Evolutionary conservation across 148 eudicot species (phyloP), one percentile per base, ranked within the genome.

Genomic region (Nepenthes mirabilis): DNA sequence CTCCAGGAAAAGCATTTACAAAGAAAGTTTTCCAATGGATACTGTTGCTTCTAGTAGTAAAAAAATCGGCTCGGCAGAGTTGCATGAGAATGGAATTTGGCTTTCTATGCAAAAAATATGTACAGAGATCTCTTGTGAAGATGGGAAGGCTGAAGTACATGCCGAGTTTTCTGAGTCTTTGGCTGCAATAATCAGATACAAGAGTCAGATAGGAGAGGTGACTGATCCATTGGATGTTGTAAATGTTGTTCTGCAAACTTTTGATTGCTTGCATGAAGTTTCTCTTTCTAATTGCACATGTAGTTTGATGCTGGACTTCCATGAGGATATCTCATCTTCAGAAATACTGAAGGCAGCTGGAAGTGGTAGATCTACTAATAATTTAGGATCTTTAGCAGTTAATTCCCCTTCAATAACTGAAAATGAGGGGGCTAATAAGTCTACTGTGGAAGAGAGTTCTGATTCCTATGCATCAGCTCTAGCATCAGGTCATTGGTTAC

Each of bases 201-300:
- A 65, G 62, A 56, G 48, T 62, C 85, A 86, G 66, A 54, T 72
- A 64, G 65, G 68, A 56, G 66, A 60, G 36, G 61, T 33, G 34
- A 60, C 65, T 51, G 78, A 77, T 67, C 64, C 64, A 54, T 51
- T 72, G 74, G 80, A 73, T 34, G 55, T 52, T 13, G 71, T 74
- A 58, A 70, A 69, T 74, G 65, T 65, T 14, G 40, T 73, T 58
- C 60, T 66, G 47, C 64, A 58, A 33, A 76, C 81, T 72, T 60
- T 67, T 47, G 77, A 79, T 75, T 78, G 76, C 71, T 52, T 84
- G 72, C 63, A 65, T 74, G 95, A 93, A 84, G 62, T 80, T 60
- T 84, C 84, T 50, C 56, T 84, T 54, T 80, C 83, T 68, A 72
- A 66, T 67, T 72, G 71, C 71, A 70, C 74, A 57, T 77, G 75